Base-by-base conservation (phyloP, 139 green algal species). In the Chlamydomonas sphaeroides region DNA sequence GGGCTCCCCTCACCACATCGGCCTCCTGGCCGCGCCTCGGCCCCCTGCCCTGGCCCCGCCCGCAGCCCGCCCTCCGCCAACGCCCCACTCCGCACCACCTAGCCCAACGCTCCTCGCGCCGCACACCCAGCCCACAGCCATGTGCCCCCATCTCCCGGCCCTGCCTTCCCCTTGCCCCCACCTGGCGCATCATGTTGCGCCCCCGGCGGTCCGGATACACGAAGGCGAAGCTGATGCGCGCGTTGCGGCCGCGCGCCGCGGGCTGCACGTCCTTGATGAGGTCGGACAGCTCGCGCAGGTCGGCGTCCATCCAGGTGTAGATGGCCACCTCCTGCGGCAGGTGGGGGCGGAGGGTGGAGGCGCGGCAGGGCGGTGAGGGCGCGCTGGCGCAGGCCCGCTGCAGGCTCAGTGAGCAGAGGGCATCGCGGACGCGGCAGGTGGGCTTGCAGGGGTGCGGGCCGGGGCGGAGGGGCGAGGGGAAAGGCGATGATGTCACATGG, bases 261-360 rank as follows among this genome's bases (percentile, higher is more conserved):
- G 86, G 85, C 32, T 94, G 74, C 8, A 80, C 76, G 72, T 97
- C 93, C 83, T 97, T 95, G 1, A 98, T 88, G 28, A 98, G 87
- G 35, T 98, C 96, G 7, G 91, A 91, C n/a, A 98, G 88, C 87
- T 98, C 96, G 45, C 94, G 79, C 78, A 98, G 87, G 3, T 91
- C 95, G n/a, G 96, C 96, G 82, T 98, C 96, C 84, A 89, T 89
- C 96, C 96, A 98, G 0, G 96, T 98, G 94, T 98, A 96, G 11
- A 98, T 91, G 63, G 94, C 90, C 25, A 95, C 70, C 69, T 95
- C 91, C 11, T 85, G 79, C 28, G n/a, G 15, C 26, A n/a, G n/a
- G n/a, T n/a, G 57, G 10, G 57, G 57, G 57, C 6, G 57, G 26
- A 65, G n/a, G n/a, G n/a, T 32, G 10, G 15, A 33, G 28, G 67